A percentile compares a stretch with the other conserved stretches of the same genome.
Conservation (phyloP, 768 basidiomycete species). For the Calvatia gigantea region DNA sequence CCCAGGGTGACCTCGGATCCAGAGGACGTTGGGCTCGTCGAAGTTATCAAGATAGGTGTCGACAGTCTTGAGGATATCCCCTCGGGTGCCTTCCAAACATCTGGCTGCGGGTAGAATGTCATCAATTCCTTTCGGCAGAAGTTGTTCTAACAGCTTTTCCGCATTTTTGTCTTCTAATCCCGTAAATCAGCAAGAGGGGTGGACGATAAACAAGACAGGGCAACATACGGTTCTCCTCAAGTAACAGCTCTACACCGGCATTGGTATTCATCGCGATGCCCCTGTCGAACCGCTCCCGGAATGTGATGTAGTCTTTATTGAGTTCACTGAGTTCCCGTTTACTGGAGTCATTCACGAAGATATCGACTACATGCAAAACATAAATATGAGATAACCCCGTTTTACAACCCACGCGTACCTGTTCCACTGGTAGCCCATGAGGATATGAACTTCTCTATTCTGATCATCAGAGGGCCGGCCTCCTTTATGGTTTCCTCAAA, state of each 20-base stretch:
- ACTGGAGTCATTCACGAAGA: slow-evolving; percentile 9
- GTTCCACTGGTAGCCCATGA: slow-evolving; percentile 9
- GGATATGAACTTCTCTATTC: slow-evolving; percentile 21
- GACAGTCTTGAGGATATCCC: slow-evolving; percentile 5
- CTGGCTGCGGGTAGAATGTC: background rate
- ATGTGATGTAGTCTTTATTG: slow-evolving; percentile 14
- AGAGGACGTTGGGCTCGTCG: slow-evolving; percentile 18
- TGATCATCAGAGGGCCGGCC: slow-evolving; percentile 19
- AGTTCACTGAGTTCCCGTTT: slow-evolving; percentile 17
- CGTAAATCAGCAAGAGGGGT: background rate
- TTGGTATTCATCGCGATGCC: slow-evolving; percentile 20
- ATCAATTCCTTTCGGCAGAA: slow-evolving; percentile 13
- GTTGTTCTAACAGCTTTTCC: slow-evolving; percentile 12
- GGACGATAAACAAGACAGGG: background rate
- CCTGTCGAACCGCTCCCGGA: slow-evolving; percentile 22
- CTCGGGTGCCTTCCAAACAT: slow-evolving; percentile 17
- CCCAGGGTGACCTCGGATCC: slow-evolving; percentile 20
- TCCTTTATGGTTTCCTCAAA: slow-evolving; percentile 21
- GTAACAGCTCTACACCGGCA: slow-evolving; percentile 13
- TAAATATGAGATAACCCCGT: background rate
- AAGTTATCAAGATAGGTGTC: slow-evolving; percentile 15
- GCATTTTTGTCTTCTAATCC: slow-evolving; percentile 12
- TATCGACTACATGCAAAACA: slow-evolving; percentile 5
- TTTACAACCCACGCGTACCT: slow-evolving; percentile 6
- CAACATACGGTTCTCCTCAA: slow-evolving; percentile 12